Percentiles rank a stretch among this genome's conserved stretches.
These are phyloP conservation scores for Aspergillus pseudonomiae DNA, from an alignment of 2,329 filamentous ascomycete genomes.

Conservation along the genomic window DNA sequence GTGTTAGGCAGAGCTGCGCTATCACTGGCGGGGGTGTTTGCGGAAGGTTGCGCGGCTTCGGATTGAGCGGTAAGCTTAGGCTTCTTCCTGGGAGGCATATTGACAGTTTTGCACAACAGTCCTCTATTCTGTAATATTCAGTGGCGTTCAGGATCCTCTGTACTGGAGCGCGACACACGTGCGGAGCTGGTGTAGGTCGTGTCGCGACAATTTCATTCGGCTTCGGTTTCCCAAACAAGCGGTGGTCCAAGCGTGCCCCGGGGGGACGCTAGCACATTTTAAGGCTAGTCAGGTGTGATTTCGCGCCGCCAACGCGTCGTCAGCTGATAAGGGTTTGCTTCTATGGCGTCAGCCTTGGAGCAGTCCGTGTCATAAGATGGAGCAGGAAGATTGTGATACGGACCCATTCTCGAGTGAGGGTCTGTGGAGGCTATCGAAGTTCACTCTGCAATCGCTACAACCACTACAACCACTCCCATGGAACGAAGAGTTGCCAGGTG, in stretches of 20 bases:
- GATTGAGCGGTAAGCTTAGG: conserved; percentile 50
- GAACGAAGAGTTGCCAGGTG: conserved; percentile 40
- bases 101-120: conserved; percentile 3
- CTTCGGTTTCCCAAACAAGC: conserved; percentile 30
- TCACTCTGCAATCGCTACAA: conserved; percentile 40
- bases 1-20: conserved; percentile 37
- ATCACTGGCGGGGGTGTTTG: conserved; percentile 34
- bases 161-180: neutral
- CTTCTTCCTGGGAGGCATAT: conserved; percentile 62
- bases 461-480: conserved; percentile 40
- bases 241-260: conserved; percentile 29
- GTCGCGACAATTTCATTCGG: neutral
- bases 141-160: neutral
- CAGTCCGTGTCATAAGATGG: conserved; percentile 28
- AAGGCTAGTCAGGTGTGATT: conserved; percentile 23
- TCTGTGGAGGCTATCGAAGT: conserved; percentile 43
- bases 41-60: conserved; percentile 32
- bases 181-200: neutral
- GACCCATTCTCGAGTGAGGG: conserved; percentile 41
- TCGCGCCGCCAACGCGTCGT: conserved; percentile 28
- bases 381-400: conserved; percentile 24
- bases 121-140: neutral
- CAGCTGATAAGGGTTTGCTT: conserved; percentile 15
- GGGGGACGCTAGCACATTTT: conserved; percentile 16
- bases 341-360: neutral